Base-by-base conservation (phyloP, 192 early-diverging fungal species). In the Backusella morwellensis region DNA sequence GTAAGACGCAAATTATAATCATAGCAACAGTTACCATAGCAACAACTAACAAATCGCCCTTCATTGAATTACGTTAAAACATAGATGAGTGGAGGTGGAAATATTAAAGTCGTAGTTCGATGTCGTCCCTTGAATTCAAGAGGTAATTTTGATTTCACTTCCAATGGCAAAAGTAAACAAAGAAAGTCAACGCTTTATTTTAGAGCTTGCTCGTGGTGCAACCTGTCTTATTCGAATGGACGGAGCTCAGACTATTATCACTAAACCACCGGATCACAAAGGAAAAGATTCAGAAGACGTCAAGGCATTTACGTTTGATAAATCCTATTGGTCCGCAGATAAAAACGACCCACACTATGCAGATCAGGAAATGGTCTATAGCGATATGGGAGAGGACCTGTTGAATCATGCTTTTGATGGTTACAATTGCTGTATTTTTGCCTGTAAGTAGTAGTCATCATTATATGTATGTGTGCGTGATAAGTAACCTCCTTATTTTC, bases 361-460 rank as follows among this genome's bases (percentile, higher is more conserved):
- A 44, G 87, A 89, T 73, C 96, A 97, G 68, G 78, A 90, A 75
- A 83, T 73, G 1, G 88, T 98, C 34, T 98, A 94, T 80, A 85
- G 89, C 38, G 91, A 92, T 36, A 84, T 96, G 26, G 95, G 95
- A 6, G 83, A 83, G 36, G 90, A 94, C 19, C 79, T 98, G n/a
- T 85, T 97, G 17, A 88, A 93, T 70, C 96, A 97, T 78, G 92
- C 96, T 1, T 91, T 98, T 68, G 87, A 86, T 12, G 97, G 97
- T 29, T 98, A 96, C 83, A 96, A 98, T 80, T 92, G 90, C 68
- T 97, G 95, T 82, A 91, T 98, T 38, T 97, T 98, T 82, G 97
- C 97, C 19, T 98, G 89, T 92, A 90, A 84, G 89, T 80, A 35
- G 40, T 35, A 72, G 44, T 52, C 15, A 26, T 17, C 47, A 66